phyloP scores from a whole-genome alignment of 495 filamentous ascomycete genomes.

The Venustampulla echinocandica region DNA sequence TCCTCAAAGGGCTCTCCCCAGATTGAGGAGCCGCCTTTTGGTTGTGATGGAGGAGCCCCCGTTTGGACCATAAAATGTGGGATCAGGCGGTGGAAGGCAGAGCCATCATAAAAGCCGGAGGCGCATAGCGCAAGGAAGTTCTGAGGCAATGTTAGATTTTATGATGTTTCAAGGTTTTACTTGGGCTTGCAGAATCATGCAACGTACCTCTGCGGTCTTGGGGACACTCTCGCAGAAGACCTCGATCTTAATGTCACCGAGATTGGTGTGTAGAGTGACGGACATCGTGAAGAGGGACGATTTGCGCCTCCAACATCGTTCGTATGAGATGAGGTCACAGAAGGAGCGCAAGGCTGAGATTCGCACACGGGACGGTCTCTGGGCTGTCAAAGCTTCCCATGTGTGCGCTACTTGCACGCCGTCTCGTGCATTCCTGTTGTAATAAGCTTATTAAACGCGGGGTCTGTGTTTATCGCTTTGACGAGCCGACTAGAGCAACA shows the following conservation, averaged over 20 bases:
- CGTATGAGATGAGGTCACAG: neutral
- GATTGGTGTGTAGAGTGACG: conserved; percentile 75
- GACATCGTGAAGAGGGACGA: conserved; percentile 39
- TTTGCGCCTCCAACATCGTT: neutral
- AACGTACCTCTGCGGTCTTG: conserved; percentile 66
- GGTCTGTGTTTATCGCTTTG: no score
- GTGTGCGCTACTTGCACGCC: no score
- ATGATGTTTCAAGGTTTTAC: neutral
- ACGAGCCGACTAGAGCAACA: no score
- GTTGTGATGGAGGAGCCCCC: conserved; percentile 51
- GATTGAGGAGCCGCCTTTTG: conserved; percentile 79
- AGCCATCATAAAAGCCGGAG: conserved; percentile 73
- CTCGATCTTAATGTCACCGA: conserved; percentile 90
- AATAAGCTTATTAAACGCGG: no score
- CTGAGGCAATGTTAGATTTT: conserved; percentile 32
- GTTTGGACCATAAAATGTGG: conserved; percentile 89
- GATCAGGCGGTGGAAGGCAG: conserved; percentile 86
- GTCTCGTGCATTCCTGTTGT: no score
- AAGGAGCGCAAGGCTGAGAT: no score
- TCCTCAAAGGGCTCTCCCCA: conserved; percentile 81
- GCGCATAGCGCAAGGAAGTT: conserved; percentile 98
- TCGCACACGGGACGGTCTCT: no score
- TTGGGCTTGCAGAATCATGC: neutral
- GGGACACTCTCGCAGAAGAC: conserved; percentile 93
- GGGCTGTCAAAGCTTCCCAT: no score